A percentile compares a stretch with the other conserved stretches of the same genome.
Evolutionary conservation across 2,329 filamentous ascomycete species (phyloP).

Genomic region (Pseudogymnoascus sp.): DNA sequence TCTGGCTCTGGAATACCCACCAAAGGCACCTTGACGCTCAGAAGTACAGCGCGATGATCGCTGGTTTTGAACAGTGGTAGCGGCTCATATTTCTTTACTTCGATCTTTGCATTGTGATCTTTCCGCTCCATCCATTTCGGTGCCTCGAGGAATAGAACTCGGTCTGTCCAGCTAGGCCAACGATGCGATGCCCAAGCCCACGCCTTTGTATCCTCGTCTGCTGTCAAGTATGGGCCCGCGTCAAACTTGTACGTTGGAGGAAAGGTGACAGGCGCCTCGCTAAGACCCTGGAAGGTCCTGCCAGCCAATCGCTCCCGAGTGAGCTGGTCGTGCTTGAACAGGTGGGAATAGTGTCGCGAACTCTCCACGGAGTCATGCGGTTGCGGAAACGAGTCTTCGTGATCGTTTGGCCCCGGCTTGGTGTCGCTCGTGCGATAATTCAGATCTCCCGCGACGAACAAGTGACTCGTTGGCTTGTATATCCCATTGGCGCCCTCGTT

Average conservation of each 20-base stretch:
- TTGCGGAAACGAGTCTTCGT: constrained; percentile 52
- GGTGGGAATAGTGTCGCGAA: constrained; percentile 53
- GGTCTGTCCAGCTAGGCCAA: constrained; percentile 90
- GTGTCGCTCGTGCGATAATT: constrained; percentile 82
- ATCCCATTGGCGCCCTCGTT: constrained; percentile 44
- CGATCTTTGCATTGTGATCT: constrained; percentile 39
- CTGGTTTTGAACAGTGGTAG: constrained; percentile 74
- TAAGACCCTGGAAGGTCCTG: constrained; percentile 68
- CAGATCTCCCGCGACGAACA: constrained; percentile 85
- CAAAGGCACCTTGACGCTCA: constrained; percentile 62
- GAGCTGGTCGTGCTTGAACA: constrained; percentile 73
- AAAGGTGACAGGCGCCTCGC: constrained; percentile 68
- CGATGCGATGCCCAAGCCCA: constrained; percentile 76
- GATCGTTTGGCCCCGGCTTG: constrained; percentile 52
- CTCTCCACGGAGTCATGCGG: constrained; percentile 42
- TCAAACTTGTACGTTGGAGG: constrained; percentile 92
- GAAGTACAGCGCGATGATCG: constrained; percentile 78
- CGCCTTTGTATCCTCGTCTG: constrained; percentile 34
- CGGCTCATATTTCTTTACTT: constrained; percentile 58
- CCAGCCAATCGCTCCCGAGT: constrained; percentile 60
- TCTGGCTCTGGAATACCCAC: constrained; percentile 30
- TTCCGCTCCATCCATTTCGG: constrained; percentile 42
- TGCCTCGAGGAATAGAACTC: constrained; percentile 69
- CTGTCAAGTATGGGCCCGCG: constrained; percentile 34
- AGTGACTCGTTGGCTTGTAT: constrained; percentile 65